Base-by-base conservation (phyloP, 1,139 yeast species). In the Blastobotrys elegans region DNA sequence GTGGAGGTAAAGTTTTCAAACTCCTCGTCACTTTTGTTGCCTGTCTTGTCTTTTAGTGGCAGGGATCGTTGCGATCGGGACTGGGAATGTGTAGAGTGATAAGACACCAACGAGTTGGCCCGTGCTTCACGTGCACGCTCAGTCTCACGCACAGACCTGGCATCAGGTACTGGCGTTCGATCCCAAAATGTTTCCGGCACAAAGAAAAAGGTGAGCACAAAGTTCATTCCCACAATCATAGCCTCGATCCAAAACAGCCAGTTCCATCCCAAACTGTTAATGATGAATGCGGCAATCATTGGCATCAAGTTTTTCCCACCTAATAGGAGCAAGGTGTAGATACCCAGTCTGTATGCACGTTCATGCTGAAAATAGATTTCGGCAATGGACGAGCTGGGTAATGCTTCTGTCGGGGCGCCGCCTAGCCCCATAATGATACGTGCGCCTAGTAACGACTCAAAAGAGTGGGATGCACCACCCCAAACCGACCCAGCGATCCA, bases 141-240 rank as follows among this genome's bases (percentile, higher is more conserved):
- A 3, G 82, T 70, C 61, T 79, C 84, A 48, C 67, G 65, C 18
- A 67, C 59, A 1, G 81, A 75, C 52, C 80, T 70, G 55, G 72
- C 69, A 53, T 72, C 74, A 3, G 74, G 74, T 2, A 68, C 66
- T 5, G 84, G 82, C 1, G 74, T 63, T 49, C 85, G 68, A 51
- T 77, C 80, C 82, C 83, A 80, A 62, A 77, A 79, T 0, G 85
- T 80, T 52, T 80, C 85, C 1, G 84, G 84, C 16, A 78, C 84
- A 59, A 79, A 79, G 18, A 80, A 60, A 51, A 72, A 73, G 4
- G 79, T 76, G 38, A 73, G 61, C 2, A 73, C 54, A 24, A 77
- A 65, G 55, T 72, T 71, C 43, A 67, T 57, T 0, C 80, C 84
- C 24, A 76, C 69, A 51, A 79, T 71, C 49, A 79, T 77, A 13